phyloP scores from a whole-genome alignment of 2,329 filamentous ascomycete species.

The Botrytis medusae region DNA sequence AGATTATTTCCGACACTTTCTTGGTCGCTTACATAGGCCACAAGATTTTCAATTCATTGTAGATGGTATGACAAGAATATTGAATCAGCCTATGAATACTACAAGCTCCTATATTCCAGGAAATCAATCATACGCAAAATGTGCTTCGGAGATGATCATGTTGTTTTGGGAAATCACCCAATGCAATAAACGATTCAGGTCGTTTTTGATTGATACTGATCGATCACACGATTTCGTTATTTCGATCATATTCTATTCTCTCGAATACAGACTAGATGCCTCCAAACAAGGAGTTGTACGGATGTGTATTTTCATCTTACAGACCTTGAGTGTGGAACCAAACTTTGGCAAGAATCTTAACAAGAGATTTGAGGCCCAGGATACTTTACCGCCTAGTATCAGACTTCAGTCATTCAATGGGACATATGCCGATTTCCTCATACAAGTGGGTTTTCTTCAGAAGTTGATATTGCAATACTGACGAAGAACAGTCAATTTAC shows the following conservation, averaged over 20 bases:
- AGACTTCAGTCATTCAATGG: constrained; percentile 82
- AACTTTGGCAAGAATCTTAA: constrained; percentile 90
- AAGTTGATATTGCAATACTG: constrained; percentile 28
- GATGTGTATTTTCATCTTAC: constrained; percentile 96
- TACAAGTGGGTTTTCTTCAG: constrained; percentile 65
- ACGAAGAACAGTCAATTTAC: constrained; percentile 72
- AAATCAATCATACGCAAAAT: constrained; percentile 73
- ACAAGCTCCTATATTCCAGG: constrained; percentile 87
- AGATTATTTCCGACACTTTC: constrained; percentile 85
- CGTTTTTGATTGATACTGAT: constrained; percentile 95
- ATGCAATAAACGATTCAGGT: constrained; percentile 95
- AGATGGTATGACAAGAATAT: constrained; percentile 87
- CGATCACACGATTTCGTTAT: constrained; percentile 91
- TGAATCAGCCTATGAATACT: constrained; percentile 89
- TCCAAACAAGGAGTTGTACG: constrained; percentile 89
- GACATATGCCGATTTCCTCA: constrained; percentile 89
- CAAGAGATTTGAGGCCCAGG: constrained; percentile 82
- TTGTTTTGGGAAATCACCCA: constrained; percentile 97
- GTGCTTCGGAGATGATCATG: constrained; percentile 94
- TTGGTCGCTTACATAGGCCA: constrained; percentile 77
- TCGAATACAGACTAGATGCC: constrained; percentile 82
- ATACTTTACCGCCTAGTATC: constrained; percentile 79
- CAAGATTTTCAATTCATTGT: constrained; percentile 98
- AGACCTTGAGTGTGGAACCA: constrained; percentile 89
- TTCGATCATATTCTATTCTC: constrained; percentile 85